These are phyloP conservation scores for Wickerhamiella australiensis DNA, from an alignment of 805 yeast genomes.

Conservation along the genomic window DNA sequence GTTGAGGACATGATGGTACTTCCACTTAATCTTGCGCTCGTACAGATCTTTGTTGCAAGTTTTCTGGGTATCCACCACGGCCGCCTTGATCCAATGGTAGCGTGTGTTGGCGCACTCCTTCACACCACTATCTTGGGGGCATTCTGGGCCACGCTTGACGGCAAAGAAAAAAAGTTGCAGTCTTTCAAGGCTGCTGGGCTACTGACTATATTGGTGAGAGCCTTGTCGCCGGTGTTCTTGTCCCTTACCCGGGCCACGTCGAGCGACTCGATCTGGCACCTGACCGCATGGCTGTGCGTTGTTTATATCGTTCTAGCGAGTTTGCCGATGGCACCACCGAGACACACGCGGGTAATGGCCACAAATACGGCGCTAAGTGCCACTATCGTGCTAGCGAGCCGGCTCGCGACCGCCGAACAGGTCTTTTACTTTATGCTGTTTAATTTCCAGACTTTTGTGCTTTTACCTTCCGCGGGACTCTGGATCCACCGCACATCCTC, in stretches of 20 bases:
- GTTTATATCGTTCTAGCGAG: constrained; percentile 58
- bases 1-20: constrained; percentile 60
- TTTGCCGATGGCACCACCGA: constrained; percentile 41
- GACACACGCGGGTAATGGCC: constrained; percentile 43
- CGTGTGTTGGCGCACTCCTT: constrained; percentile 15
- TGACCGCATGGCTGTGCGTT: constrained; percentile 66
- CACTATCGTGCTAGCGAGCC: constrained; percentile 82
- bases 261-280: constrained; percentile 90
- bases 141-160: constrained; percentile 20
- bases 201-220: constrained; percentile 55
- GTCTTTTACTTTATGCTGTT: constrained; percentile 78
- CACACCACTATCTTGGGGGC: constrained; percentile 19
- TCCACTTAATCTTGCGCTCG: constrained; percentile 50
- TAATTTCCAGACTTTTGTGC: constrained; percentile 56
- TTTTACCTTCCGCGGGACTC: constrained; percentile 58
- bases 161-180: constrained; percentile 11
- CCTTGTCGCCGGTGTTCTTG: constrained; percentile 79
- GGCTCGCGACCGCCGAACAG: constrained; percentile 56
- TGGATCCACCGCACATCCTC: constrained; percentile 37
- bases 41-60: constrained; percentile 52
- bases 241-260: constrained; percentile 82
- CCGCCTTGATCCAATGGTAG: constrained; percentile 26
- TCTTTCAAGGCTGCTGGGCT: constrained; percentile 53
- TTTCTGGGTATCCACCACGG: constrained; percentile 42
- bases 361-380: constrained; percentile 77